phyloP scores from a whole-genome alignment of 495 filamentous ascomycete species.

The Aspergillus sparsus region DNA sequence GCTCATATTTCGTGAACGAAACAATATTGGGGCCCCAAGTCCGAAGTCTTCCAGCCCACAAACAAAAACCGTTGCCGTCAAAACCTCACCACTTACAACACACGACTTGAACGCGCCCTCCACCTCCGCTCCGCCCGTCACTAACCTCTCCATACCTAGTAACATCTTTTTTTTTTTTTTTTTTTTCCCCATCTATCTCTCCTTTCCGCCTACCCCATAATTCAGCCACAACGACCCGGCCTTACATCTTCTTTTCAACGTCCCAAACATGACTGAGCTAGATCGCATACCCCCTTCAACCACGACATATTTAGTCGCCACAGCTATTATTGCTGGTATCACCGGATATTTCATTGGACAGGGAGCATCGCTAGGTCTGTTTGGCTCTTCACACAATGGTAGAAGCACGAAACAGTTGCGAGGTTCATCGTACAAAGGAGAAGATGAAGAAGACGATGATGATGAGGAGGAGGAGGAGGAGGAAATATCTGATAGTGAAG shows the following conservation, averaged over 20 bases:
- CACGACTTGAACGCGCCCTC: too few species aligned
- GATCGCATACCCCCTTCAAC: slow-evolving; percentile 49
- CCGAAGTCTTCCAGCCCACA: too few species aligned
- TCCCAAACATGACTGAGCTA: slow-evolving; percentile 43
- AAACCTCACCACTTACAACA: too few species aligned
- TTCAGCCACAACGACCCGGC: slow-evolving; percentile 4
- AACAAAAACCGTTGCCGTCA: too few species aligned
- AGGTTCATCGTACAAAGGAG: slow-evolving; percentile 47
- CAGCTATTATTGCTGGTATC: slow-evolving; percentile 63
- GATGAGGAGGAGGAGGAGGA: background rate
- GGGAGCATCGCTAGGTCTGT: slow-evolving; percentile 50
- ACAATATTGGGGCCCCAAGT: too few species aligned
- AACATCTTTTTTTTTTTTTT: too few species aligned
- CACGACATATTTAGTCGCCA: slow-evolving; percentile 58
- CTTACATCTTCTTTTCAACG: too few species aligned
- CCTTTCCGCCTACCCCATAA: background rate
- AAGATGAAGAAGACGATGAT: slow-evolving; percentile 39
- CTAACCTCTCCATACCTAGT: background rate
- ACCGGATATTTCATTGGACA: slow-evolving; percentile 66
- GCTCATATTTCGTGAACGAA: too few species aligned
- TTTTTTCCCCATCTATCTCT: background rate
- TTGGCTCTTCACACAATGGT: slow-evolving; percentile 39
- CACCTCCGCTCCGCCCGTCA: too few species aligned
- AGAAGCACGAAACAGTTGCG: slow-evolving; percentile 53
- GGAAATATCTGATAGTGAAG: slow-evolving; percentile 30